These are phyloP conservation scores for Anthoceros angustus DNA, from an alignment of 225 moss, liverwort and hornwort genomes.

Conservation along the genomic window DNA sequence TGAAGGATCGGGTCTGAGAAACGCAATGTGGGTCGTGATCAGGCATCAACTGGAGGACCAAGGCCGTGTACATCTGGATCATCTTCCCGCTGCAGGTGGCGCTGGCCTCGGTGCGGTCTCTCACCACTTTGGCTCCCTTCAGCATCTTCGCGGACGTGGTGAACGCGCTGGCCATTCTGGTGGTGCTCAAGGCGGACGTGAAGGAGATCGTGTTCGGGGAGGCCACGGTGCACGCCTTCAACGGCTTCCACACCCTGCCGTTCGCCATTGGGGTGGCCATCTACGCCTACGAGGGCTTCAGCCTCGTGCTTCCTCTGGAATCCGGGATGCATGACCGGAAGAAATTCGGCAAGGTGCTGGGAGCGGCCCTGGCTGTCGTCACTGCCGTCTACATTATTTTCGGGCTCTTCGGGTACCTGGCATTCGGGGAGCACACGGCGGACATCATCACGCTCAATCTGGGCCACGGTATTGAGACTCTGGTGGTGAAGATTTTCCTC, in stretches of 20 bases:
- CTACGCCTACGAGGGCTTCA: slow-evolving; percentile 79
- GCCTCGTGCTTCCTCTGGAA: slow-evolving; percentile 77
- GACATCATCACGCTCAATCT: slow-evolving; percentile 88
- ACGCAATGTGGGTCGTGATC: slow-evolving; percentile 11
- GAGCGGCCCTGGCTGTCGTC: slow-evolving; percentile 47
- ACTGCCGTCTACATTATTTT: slow-evolving; percentile 43
- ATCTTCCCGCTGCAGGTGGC: slow-evolving; percentile 60
- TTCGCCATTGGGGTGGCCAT: slow-evolving; percentile 73
- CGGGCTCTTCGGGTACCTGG: slow-evolving; percentile 62
- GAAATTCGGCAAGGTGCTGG: slow-evolving; percentile 60
- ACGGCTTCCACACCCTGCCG: slow-evolving; percentile 41
- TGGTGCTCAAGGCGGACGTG: slow-evolving; percentile 67
- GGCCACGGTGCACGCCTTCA: slow-evolving; percentile 39
- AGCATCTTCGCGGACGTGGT: slow-evolving; percentile 72
- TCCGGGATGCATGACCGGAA: slow-evolving; percentile 41
- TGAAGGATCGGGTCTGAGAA: slow-evolving; percentile 9
- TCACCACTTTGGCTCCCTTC: slow-evolving; percentile 69
- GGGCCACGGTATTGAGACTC: slow-evolving; percentile 52
- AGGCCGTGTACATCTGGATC: slow-evolving; percentile 77
- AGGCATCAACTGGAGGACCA: slow-evolving; percentile 47
- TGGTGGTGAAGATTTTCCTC: slow-evolving; percentile 49
- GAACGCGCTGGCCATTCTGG: slow-evolving; percentile 56
- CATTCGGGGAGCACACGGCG: slow-evolving; percentile 56
- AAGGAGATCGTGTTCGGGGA: slow-evolving; percentile 23
- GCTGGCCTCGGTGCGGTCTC: slow-evolving; percentile 62